Base-by-base conservation (phyloP, 805 yeast genomes). In the Clavispora santaluciae region DNA sequence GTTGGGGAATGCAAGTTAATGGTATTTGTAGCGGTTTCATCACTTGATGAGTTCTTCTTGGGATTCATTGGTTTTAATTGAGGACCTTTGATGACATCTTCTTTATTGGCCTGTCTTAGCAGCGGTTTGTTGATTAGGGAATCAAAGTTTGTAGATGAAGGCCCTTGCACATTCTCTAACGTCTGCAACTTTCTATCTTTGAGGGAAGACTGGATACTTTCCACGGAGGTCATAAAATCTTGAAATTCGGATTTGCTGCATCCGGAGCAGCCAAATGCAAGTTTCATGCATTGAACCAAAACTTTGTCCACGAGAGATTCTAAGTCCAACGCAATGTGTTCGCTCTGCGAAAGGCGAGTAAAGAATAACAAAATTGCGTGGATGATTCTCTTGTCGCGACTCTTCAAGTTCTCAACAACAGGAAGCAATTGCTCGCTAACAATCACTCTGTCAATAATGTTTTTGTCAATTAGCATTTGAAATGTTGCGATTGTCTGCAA, bases 341-440 rank as follows among this genome's bases (percentile, higher is more conserved):
- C 41, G 79, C 57, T 72, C 21, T 70, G 68, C n/a, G 70, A 69
- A n/a, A 85, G 72, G 13, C 76, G 60, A 1, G 59, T 59, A 34
- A 76, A 80, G 31, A 78, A 72, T 17, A 67, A 73, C 15, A 80
- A 52, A 4, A 79, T 67, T 20, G 75, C 67, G 51, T 68, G 56
- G 33, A 86, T 72, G 29, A 86, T 79, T 33, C 78, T 64, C 12
- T 85, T 73, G 53, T 86, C 90, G 45, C 93, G 68, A 21, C 93
- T 82, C 58, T 87, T 87, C 73, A 87, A 76, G 12, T 78, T 76
- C 50, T 76, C 75, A 42, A 91, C 67, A 17, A 91, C 63, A 0
- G 96, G 96, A n/a, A 93, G 62, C 28, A 93, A 68, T 40, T 83
- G 86, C 36, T 91, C 97, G 25, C 73, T 71, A 24, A 89, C 76